Conservation (phyloP, 1,139 yeast genomes). For the Suhomyces chickasaworum region DNA sequence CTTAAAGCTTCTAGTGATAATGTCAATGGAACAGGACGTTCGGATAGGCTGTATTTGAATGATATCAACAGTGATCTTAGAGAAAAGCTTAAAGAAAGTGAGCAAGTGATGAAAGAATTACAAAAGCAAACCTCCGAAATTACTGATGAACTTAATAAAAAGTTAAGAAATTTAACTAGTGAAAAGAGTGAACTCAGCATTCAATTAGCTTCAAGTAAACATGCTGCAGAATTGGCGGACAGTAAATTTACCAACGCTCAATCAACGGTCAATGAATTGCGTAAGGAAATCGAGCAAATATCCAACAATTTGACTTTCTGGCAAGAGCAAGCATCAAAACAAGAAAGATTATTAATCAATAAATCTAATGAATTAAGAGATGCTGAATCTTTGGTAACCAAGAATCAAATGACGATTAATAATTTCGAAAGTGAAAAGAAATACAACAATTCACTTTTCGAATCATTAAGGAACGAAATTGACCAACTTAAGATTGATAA, state of each 20-base stretch:
- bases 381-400: constrained; percentile 52
- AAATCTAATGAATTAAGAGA: constrained; percentile 61
- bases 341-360: constrained; percentile 53
- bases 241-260: constrained; percentile 34
- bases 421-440: constrained; percentile 59
- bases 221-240: constrained; percentile 38
- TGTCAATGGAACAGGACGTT: constrained; percentile 15
- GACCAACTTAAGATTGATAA: constrained; percentile 59
- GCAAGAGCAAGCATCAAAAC: constrained; percentile 58
- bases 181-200: constrained; percentile 36
- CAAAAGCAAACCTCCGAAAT: constrained; percentile 31
- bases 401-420: constrained; percentile 48
- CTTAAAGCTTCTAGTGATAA: constrained; percentile 45
- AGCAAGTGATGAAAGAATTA: constrained; percentile 31
- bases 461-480: constrained; percentile 57
- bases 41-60: constrained; percentile 22
- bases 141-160: constrained; percentile 29
- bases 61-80: constrained; percentile 34
- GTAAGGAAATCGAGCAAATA: constrained; percentile 27
- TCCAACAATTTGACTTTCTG: constrained; percentile 34
- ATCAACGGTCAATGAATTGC: constrained; percentile 27
- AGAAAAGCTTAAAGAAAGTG: constrained; percentile 31
- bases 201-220: constrained; percentile 33
- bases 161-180: constrained; percentile 28
- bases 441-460: constrained; percentile 51